A percentile compares a stretch with the other conserved stretches of the same genome.
These are phyloP conservation scores for Myxozyma vanderwaltii DNA, from an alignment of 805 yeast genomes.

Conservation along the genomic window DNA sequence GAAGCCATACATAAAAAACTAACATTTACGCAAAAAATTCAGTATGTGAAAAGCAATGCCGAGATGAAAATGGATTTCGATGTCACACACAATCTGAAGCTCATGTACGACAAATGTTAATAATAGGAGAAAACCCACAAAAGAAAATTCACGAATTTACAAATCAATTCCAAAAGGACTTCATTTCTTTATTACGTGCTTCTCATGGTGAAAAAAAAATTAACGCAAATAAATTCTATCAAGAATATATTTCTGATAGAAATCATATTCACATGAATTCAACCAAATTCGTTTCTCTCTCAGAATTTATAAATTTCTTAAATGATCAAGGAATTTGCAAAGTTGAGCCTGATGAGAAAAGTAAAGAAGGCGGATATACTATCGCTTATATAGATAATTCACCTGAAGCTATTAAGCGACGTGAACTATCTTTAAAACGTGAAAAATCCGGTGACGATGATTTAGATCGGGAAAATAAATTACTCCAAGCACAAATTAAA, in stretches of 20 bases:
- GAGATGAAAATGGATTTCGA: slow-evolving; percentile 94
- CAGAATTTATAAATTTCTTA: slow-evolving; percentile 65
- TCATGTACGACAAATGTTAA: slow-evolving; percentile 62
- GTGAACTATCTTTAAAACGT: slow-evolving; percentile 46
- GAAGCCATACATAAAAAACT: background rate
- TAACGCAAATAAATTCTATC: slow-evolving; percentile 83
- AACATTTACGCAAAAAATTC: slow-evolving; percentile 39
- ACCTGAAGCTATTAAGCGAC: slow-evolving; percentile 50
- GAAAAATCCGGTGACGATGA: slow-evolving; percentile 48
- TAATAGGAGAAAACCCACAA: slow-evolving; percentile 49
- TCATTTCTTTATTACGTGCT: slow-evolving; percentile 59
- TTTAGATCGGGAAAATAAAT: slow-evolving; percentile 48
- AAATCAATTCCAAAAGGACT: slow-evolving; percentile 60
- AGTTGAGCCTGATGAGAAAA: slow-evolving; percentile 45
- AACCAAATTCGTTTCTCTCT: slow-evolving; percentile 73
- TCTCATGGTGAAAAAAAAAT: slow-evolving; percentile 81
- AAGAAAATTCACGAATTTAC: slow-evolving; percentile 59
- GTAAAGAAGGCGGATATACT: slow-evolving; percentile 44
- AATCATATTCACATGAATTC: slow-evolving; percentile 90
- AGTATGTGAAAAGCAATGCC: slow-evolving; percentile 86
- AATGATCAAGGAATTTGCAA: slow-evolving; percentile 58
- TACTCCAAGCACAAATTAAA: slow-evolving; percentile 58
- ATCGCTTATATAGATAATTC: slow-evolving; percentile 60
- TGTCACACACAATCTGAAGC: slow-evolving; percentile 84
- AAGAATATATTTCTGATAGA: slow-evolving; percentile 79